phyloP scores from a whole-genome alignment of 2,329 filamentous ascomycete genomes.

The Hortaea werneckii region DNA sequence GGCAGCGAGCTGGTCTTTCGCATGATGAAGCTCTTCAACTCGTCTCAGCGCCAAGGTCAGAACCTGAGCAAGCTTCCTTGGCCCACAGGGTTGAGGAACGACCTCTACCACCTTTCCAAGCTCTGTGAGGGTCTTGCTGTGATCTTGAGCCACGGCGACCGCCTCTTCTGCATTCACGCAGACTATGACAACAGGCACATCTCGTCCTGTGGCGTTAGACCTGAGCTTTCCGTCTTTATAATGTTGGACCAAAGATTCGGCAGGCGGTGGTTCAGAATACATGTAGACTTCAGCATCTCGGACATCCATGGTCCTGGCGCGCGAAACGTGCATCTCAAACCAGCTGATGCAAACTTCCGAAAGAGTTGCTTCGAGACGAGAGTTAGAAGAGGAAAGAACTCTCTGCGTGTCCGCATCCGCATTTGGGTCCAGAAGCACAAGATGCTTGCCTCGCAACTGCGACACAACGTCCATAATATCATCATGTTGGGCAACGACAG shows the following conservation, averaged over 20 bases:
- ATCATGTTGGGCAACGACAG: neutral
- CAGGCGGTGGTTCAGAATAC: constrained; percentile 14
- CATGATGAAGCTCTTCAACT: neutral
- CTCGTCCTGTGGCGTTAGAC: neutral
- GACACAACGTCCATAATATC: neutral
- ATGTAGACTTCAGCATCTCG: constrained; percentile 14
- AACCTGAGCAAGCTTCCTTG: constrained; percentile 26
- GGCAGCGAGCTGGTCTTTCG: no score
- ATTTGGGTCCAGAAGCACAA: constrained; percentile 13
- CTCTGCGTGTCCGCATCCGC: neutral
- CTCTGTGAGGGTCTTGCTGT: constrained; percentile 8
- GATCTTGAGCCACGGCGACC: constrained; percentile 12
- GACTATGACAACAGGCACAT: constrained; percentile 25
- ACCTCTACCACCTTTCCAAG: constrained; percentile 23
- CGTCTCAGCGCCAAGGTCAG: neutral
- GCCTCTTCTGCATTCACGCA: constrained; percentile 27
- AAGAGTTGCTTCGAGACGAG: constrained; percentile 13
- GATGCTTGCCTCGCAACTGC: constrained; percentile 1
- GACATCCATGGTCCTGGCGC: constrained; percentile 7
- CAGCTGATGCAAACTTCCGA: constrained; percentile 11
- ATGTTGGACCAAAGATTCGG: constrained; percentile 10
- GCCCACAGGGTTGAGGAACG: constrained; percentile 29
- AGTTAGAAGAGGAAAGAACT: constrained; percentile 5
- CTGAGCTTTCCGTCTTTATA: neutral
- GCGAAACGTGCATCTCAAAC: constrained; percentile 12